Evolutionary conservation across 2,329 filamentous ascomycete species (phyloP).

Genomic region (Sporothrix variecibatus): DNA sequence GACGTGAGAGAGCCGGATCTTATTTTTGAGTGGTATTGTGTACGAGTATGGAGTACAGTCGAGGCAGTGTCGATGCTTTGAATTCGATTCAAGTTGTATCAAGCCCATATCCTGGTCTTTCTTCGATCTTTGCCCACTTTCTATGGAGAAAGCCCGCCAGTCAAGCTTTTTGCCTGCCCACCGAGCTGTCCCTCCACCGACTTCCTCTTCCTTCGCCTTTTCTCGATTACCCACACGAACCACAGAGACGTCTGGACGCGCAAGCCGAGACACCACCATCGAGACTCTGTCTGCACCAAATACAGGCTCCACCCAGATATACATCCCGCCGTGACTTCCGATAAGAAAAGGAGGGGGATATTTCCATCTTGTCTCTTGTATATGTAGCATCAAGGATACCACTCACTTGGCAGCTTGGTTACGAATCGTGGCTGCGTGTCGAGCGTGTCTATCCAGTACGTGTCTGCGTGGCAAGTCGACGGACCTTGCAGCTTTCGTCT

Average conservation of each 20-base stretch:
- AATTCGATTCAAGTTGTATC: background rate
- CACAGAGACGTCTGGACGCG: conserved; percentile 1
- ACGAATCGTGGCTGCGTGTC: background rate
- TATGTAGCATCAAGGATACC: background rate
- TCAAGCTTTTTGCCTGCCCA: background rate
- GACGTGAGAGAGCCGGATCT: background rate
- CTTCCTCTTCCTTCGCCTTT: background rate
- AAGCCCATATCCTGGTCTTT: background rate
- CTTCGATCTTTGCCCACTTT: background rate
- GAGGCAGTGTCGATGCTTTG: background rate
- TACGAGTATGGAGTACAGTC: background rate
- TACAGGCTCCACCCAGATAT: background rate
- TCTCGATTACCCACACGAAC: background rate
- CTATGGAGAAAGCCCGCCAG: background rate
- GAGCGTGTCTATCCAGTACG: no score
- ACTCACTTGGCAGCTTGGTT: no score
- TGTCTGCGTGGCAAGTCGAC: background rate
- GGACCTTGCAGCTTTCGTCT: background rate
- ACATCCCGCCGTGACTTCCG: background rate
- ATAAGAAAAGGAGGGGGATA: background rate
- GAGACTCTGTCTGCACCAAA: background rate
- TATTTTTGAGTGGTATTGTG: background rate
- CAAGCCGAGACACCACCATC: conserved; percentile 2
- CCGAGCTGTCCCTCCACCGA: background rate
- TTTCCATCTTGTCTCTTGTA: no score